Base-by-base conservation (phyloP, 306 rosid genomes). In the Casuarina cunninghamiana region DNA sequence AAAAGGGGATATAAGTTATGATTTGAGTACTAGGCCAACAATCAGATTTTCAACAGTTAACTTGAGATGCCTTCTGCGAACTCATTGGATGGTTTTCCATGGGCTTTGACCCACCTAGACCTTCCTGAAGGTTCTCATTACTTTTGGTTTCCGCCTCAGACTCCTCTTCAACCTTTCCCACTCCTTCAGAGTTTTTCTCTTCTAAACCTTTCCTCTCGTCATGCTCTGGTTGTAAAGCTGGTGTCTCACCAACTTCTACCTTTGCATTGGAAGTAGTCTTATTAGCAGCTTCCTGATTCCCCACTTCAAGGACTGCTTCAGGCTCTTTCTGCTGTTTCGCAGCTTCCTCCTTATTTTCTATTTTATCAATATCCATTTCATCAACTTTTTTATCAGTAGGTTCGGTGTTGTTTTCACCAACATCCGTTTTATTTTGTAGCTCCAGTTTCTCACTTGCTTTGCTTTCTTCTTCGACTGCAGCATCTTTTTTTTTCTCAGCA, bases 361-460 rank as follows among this genome's bases (percentile, higher is more conserved):
- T n/a, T 73, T 10, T 73, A 32, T 54, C 68, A 53, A 54, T 15
- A 39, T 41, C 45, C 53, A 39, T 57, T 42, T 74, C 55, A 42
- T 43, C 77, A 21, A 41, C 77, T 21, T 74, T 74, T 74, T 55
- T 69, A 19, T 58, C 37, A 5, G 70, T 74, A 53, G 68, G 66
- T 4, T 55, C 67, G 2, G 51, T 5, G 53, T 54, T 39, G n/a
- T 54, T 60, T 10, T 74, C 78, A 43, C 70, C 54, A 6, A 15
- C 54, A 45, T 58, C 78, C 12, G n/a, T 51, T 38, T 44, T 73
- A 41, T 55, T 75, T 77, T 69, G 54, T 74, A 54, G 58, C 44
- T 77, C 80, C 58, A 77, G 69, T 6, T 77, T 58, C 26, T 77
- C 39, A 26, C 45, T 68, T 53, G 71, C 51, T 48, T 48, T 48